phyloP scores from a whole-genome alignment of 306 rosid species.

The Fragaria ananassa region DNA sequence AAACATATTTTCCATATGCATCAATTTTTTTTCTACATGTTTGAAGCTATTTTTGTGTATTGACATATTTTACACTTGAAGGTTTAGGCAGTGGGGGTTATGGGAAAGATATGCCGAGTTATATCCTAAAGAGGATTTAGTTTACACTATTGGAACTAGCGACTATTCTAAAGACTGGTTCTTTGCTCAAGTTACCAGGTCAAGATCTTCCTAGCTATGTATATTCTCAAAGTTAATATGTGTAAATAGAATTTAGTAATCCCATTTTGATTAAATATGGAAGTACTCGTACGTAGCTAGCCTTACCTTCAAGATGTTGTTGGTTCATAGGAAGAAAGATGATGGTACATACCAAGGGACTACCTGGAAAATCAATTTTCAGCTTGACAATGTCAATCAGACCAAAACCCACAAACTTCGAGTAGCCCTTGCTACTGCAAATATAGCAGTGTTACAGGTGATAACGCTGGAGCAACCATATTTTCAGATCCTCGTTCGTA shows the following conservation, averaged over 20 bases:
- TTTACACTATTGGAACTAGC: conserved; percentile 66
- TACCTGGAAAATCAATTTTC: conserved; percentile 75
- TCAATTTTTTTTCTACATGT: not conserved
- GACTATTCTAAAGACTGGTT: conserved; percentile 86
- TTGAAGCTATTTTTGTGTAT: not conserved
- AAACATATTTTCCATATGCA: not conserved
- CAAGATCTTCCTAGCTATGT: conserved; percentile 7
- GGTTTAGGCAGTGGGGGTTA: conserved; percentile 88
- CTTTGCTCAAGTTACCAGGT: conserved; percentile 94
- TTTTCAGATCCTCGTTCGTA: not conserved
- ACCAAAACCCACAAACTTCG: conserved; percentile 49
- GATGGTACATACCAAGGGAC: conserved; percentile 59
- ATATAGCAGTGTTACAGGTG: conserved; percentile 63
- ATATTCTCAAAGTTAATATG: not conserved
- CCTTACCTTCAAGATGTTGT: not conserved
- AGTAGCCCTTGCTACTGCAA: conserved; percentile 69
- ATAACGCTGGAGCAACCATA: not conserved
- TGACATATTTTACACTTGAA: conserved; percentile 20
- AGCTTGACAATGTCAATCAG: conserved; percentile 35
- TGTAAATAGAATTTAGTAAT: not conserved
- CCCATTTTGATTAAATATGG: not conserved
- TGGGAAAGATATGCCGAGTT: conserved; percentile 94
- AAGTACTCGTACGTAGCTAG: not conserved
- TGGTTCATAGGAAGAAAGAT: conserved; percentile 47
- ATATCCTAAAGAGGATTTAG: conserved; percentile 65